A percentile compares a stretch with the other conserved stretches of the same genome.
Conservation (phyloP, 176 grass and related monocot genomes). For the Aechmea fasciata region DNA sequence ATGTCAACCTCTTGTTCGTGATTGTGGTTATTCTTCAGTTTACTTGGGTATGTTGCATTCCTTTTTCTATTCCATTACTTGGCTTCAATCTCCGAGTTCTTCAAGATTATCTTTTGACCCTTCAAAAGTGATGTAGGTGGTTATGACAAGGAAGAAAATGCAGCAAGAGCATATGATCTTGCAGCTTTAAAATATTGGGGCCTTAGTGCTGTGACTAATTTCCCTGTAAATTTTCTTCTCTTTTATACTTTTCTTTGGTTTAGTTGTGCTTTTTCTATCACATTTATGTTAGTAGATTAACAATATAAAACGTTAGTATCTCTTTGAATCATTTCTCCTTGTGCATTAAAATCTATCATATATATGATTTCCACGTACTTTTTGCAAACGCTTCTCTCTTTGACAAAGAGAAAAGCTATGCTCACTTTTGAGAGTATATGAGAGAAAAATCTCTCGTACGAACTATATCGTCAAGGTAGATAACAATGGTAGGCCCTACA, state of each 20-base stretch:
- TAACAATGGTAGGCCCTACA: no score
- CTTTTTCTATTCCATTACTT: not conserved
- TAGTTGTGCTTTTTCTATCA: no score
- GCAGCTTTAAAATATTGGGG: slow-evolving; percentile 94
- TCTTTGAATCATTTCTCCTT: no score
- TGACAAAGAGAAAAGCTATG: no score
- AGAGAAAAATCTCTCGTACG: no score
- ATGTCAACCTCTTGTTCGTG: slow-evolving; percentile 5
- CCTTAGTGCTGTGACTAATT: slow-evolving; percentile 56
- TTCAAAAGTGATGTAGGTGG: slow-evolving; percentile 47
- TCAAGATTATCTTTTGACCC: not conserved
- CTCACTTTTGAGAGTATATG: no score
- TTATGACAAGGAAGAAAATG: slow-evolving; percentile 87
- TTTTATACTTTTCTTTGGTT: not conserved
- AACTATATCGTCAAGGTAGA: no score
- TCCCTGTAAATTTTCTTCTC: slow-evolving; percentile 33
- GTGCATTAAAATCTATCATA: no score
- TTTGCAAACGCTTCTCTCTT: no score
- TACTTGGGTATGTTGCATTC: slow-evolving; percentile 58
- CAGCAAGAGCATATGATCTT: slow-evolving; percentile 86
- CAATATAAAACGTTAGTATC: no score
- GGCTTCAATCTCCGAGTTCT: not conserved
- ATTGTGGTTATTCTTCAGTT: slow-evolving; percentile 40
- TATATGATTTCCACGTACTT: no score
- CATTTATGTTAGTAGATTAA: no score